Conservation (phyloP, 768 basidiomycete species). For the Leucosporidium scottii region DNA sequence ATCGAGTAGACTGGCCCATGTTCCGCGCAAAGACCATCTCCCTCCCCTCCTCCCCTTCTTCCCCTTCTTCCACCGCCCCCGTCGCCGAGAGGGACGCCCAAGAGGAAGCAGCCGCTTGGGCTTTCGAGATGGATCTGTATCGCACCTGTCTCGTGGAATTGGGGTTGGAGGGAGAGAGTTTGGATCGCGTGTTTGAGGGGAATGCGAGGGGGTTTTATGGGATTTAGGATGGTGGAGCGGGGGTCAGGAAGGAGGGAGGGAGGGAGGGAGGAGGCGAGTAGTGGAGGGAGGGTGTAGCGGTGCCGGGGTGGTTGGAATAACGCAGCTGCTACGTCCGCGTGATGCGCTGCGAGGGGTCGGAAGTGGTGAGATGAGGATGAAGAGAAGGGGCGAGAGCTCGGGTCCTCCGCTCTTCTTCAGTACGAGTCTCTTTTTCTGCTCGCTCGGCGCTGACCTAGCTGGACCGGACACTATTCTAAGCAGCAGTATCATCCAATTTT, state of each 20-base stretch:
- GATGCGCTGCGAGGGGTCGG: too few species aligned
- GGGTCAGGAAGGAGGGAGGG: not conserved
- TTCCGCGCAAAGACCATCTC: slow-evolving; percentile 15
- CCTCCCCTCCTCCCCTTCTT: not conserved
- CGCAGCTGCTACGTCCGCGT: too few species aligned
- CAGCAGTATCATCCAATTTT: too few species aligned
- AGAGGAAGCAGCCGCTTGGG: slow-evolving; percentile 14
- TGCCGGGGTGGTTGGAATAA: too few species aligned
- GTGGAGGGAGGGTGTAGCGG: too few species aligned
- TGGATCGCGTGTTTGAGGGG: slow-evolving; percentile 20
- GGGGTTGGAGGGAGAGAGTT: slow-evolving; percentile 21
- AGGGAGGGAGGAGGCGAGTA: too few species aligned
- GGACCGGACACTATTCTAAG: too few species aligned
- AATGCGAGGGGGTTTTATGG: slow-evolving; percentile 21
- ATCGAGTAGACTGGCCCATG: slow-evolving; percentile 31
- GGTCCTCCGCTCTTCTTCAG: too few species aligned
- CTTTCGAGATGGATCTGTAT: slow-evolving; percentile 29
- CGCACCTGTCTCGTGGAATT: slow-evolving; percentile 22
- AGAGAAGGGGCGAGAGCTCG: too few species aligned
- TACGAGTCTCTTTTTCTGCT: too few species aligned
- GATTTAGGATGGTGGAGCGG: not conserved
- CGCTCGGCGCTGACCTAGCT: too few species aligned
- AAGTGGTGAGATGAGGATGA: too few species aligned
- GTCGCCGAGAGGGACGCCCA: not conserved
- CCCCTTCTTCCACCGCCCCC: not conserved